phyloP scores from a whole-genome alignment of 106 monocot species.

The Ottelia alismoides region DNA sequence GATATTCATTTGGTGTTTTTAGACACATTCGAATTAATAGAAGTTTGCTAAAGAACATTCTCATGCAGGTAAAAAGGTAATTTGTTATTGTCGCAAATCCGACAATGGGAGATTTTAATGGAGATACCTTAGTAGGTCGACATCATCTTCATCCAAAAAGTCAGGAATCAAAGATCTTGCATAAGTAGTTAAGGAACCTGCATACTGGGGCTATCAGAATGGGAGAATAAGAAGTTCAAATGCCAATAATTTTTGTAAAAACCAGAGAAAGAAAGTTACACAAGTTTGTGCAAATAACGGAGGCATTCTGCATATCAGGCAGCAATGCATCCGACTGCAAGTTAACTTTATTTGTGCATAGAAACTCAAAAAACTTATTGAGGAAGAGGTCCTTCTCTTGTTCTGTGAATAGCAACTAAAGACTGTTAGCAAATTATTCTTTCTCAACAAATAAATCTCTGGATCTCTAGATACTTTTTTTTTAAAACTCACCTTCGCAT shows the following conservation, averaged over 20 bases:
- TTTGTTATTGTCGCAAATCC: too few species aligned
- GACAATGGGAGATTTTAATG: too few species aligned
- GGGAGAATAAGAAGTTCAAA: too few species aligned
- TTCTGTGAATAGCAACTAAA: constrained; percentile 41
- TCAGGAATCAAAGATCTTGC: constrained; percentile 63
- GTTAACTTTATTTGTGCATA: constrained; percentile 9
- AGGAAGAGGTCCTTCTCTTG: constrained; percentile 85
- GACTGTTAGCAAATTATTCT: too few species aligned
- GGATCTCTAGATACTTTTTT: too few species aligned
- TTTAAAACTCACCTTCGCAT: constrained; percentile 72
- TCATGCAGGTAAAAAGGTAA: too few species aligned
- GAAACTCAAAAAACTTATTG: constrained; percentile 57
- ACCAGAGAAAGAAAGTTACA: constrained; percentile 22
- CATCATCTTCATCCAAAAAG: constrained; percentile 79
- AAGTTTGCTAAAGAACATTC: too few species aligned
- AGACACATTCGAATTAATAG: too few species aligned
- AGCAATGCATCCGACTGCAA: too few species aligned
- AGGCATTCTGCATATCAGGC: constrained; percentile 23
- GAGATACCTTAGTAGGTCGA: constrained; percentile 71
- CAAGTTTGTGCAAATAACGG: constrained; percentile 58
- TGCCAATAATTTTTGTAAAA: neutral
- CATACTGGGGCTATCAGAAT: too few species aligned
- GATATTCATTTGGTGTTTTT: too few species aligned
- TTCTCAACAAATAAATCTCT: too few species aligned
- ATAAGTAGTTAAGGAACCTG: constrained; percentile 69